Evolutionary conservation across 768 basidiomycete species (phyloP).

Genomic region (Lactifluus echinatus): DNA sequence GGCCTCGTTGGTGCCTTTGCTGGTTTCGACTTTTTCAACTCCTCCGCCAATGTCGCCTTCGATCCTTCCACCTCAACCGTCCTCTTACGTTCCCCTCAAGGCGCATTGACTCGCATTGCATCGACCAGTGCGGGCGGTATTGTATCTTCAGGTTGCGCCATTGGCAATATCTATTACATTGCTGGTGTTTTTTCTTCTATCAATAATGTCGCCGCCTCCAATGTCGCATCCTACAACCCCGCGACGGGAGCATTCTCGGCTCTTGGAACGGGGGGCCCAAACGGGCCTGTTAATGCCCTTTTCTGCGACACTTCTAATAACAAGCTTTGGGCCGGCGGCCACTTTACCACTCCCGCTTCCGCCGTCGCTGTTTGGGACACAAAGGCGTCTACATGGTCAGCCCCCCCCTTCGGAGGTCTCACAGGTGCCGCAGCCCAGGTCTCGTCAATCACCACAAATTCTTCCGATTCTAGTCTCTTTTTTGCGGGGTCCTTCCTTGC

Average conservation of each 20-base stretch:
- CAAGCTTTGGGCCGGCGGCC: constrained; percentile 74
- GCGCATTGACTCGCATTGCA: constrained; percentile 59
- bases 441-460: constrained; percentile 64
- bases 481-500: constrained; percentile 87
- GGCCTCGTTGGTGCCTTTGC: constrained; percentile 83
- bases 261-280: constrained; percentile 60
- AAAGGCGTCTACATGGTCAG: constrained; percentile 58
- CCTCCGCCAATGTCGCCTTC: constrained; percentile 45
- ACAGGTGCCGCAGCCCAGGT: constrained; percentile 62
- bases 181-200: constrained; percentile 80
- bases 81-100: constrained; percentile 54
- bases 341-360: constrained; percentile 56
- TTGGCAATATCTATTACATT: constrained; percentile 64
- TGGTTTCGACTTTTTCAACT: constrained; percentile 72
- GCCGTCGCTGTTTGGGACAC: constrained; percentile 67
- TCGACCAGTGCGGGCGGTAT: constrained; percentile 74
- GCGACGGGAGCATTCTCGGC: constrained; percentile 49
- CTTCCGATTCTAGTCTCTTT: constrained; percentile 65
- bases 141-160: constrained; percentile 64
- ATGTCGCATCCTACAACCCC: constrained; percentile 69
- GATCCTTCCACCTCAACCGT: constrained; percentile 68
- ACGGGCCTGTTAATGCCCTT: constrained; percentile 63
- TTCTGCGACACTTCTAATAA: constrained; percentile 63
- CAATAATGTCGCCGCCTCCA: constrained; percentile 46
- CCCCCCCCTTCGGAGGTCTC: constrained; percentile 76